Base-by-base conservation (phyloP, 768 basidiomycete genomes). In the Phylloporus sp. region DNA sequence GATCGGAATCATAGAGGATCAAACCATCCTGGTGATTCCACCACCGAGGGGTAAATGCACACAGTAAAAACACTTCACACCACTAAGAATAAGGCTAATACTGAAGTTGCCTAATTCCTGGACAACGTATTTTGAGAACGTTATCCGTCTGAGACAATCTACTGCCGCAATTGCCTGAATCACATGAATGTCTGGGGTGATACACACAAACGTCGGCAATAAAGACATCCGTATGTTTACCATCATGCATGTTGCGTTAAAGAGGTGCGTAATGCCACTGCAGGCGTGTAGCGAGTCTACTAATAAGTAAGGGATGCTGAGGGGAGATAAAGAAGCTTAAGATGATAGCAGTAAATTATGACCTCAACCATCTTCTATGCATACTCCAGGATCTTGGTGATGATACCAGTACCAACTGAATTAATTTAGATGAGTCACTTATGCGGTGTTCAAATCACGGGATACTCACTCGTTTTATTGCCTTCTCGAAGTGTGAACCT, bases 401-500 rank as follows among this genome's bases (percentile, higher is more conserved):
- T 83, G 57, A 98, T 82, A 58, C 95, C 95, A 52, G 95, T 98
- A 47, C 91, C 94, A 62, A 97, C 89, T 90, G 33, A 43, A 27
- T 48, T 13, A 38, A 24, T 32, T 31, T 42, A 39, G 17, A 20
- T 67, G 33, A 59, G 51, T 29, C 10, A 9, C 9, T 42, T 56
- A 28, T 33, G 26, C 44, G 29, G 20, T 38, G 18, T 2, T 39
- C n/a, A n/a, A 5, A 14, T 38, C 6, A 15, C 24, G 31, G 18
- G 32, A 40, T 15, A 56, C 83, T 70, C 58, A 90, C 89, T 78
- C 9, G 95, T 97, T 73, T 83, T 94, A 62, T 91, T 90, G 55
- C 91, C 93, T 68, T 96, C 93, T 56, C 93, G 86, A 49, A 96
- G 80, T 21, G 94, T 97, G 72, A 97, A 96, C 42, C 75, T 75